A percentile compares a stretch with the other conserved stretches of the same genome.
phyloP scores from a whole-genome alignment of 306 rosid species.

The Arachis stenosperma region DNA sequence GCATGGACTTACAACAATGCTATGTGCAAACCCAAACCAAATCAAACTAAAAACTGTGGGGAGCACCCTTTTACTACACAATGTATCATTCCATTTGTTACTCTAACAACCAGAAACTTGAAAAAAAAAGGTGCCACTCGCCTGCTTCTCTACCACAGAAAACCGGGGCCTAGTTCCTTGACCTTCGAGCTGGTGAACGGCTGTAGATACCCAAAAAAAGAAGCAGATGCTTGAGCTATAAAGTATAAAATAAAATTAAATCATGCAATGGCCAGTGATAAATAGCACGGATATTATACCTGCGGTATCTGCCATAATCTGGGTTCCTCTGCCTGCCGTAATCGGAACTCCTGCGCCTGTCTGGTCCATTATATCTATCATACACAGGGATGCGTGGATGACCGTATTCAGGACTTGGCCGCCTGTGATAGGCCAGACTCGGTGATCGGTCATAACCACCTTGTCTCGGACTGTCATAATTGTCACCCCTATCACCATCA shows the following conservation, averaged over 20 bases:
- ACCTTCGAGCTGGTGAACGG: slow-evolving; percentile 71
- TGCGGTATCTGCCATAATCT: slow-evolving; percentile 59
- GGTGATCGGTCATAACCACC: slow-evolving; percentile 77
- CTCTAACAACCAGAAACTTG: slow-evolving; percentile 32
- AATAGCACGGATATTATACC: slow-evolving; percentile 42
- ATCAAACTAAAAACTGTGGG: neutral
- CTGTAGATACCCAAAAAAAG: slow-evolving; percentile 43
- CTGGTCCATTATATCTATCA: slow-evolving; percentile 79
- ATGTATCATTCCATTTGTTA: slow-evolving; percentile 36
- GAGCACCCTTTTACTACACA: slow-evolving; percentile 34
- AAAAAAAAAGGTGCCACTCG: neutral
- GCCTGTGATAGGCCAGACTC: slow-evolving; percentile 74
- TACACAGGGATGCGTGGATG: slow-evolving; percentile 73
- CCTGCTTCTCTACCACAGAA: slow-evolving; percentile 25
- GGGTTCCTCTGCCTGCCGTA: slow-evolving; percentile 60
- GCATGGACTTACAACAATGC: slow-evolving; percentile 17
- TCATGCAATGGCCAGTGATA: neutral
- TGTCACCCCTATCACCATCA: slow-evolving; percentile 78
- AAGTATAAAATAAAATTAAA: neutral
- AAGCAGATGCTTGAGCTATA: neutral
- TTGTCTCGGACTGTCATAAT: slow-evolving; percentile 68
- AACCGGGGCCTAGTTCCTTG: slow-evolving; percentile 50
- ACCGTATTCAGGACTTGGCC: slow-evolving; percentile 94
- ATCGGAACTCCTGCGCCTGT: slow-evolving; percentile 60
- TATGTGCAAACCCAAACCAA: slow-evolving; percentile 14